A percentile compares a stretch with the other conserved stretches of the same genome.
Conservation (phyloP, 225 moss, liverwort and hornwort genomes). For the Neckera pumila region DNA sequence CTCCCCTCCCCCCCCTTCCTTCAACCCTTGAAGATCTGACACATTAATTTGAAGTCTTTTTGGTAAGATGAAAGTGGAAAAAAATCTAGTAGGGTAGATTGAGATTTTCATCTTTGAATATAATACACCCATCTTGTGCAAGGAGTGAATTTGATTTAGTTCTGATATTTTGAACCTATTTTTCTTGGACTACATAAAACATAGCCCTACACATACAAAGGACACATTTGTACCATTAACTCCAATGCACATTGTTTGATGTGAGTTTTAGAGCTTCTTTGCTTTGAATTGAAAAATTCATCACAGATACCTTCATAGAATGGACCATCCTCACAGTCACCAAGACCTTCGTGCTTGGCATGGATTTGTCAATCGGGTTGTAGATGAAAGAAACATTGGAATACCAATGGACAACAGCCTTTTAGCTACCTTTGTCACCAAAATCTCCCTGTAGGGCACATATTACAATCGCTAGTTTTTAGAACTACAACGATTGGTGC, state of each 20-base stretch:
- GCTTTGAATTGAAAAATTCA: background rate
- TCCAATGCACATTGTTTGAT: background rate
- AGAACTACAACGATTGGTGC: rapidly evolving
- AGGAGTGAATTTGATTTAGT: background rate
- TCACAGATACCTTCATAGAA: rapidly evolving
- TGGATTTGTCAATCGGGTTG: background rate
- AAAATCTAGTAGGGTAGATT: too few species aligned
- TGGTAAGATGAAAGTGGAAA: too few species aligned
- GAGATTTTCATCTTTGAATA: background rate
- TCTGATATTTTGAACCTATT: rapidly evolving
- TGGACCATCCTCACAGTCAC: too few species aligned
- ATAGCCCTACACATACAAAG: background rate
- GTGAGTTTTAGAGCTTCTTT: background rate
- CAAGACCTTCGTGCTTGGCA: background rate
- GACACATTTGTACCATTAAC: background rate
- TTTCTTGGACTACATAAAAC: background rate
- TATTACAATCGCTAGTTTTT: rapidly evolving
- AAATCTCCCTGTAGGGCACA: background rate
- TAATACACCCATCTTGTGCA: background rate
- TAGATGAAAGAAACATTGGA: too few species aligned
- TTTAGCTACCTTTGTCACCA: rapidly evolving
- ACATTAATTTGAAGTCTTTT: background rate
- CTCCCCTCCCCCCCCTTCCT: too few species aligned
- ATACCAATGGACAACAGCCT: too few species aligned
- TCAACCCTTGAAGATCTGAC: too few species aligned